A percentile compares a stretch with the other conserved stretches of the same genome.
These are phyloP conservation scores for Pilaira anomala DNA, from an alignment of 192 early-diverging fungal genomes.

Conservation along the genomic window DNA sequence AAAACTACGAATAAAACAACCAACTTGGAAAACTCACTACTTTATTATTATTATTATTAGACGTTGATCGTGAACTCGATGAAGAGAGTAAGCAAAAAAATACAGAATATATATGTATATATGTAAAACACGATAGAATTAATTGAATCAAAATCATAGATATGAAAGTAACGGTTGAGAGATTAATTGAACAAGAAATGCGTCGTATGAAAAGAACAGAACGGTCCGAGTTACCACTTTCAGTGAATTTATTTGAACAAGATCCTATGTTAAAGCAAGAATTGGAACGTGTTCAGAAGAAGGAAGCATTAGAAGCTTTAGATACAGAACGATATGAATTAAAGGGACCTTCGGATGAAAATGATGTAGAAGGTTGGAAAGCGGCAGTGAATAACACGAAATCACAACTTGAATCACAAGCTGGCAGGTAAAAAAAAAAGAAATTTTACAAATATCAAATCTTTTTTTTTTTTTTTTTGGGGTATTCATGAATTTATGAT, in stretches of 20 bases:
- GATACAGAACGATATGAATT: slow-evolving; percentile 50
- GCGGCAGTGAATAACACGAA: slow-evolving; percentile 50
- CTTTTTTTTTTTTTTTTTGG: neutral
- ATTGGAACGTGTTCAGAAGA: slow-evolving; percentile 43
- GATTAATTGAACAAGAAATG: slow-evolving; percentile 55
- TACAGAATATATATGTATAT: neutral
- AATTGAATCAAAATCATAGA: slow-evolving; percentile 19
- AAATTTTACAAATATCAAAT: no score
- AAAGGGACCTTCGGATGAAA: slow-evolving; percentile 36
- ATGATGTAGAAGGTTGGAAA: slow-evolving; percentile 42
- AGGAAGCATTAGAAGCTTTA: slow-evolving; percentile 43
- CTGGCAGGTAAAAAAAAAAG: slow-evolving; percentile 38
- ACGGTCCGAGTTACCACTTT: slow-evolving; percentile 34
- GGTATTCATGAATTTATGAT: neutral
- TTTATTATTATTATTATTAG: slow-evolving; percentile 22
- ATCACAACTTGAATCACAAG: slow-evolving; percentile 50
- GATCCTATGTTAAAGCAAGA: slow-evolving; percentile 41
- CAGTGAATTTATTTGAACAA: slow-evolving; percentile 46
- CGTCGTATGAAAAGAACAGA: slow-evolving; percentile 44
- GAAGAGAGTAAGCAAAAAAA: slow-evolving; percentile 37
- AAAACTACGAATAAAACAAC: no score
- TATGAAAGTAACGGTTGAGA: slow-evolving; percentile 47
- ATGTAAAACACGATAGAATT: neutral
- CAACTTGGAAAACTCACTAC: neutral
- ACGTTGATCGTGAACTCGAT: slow-evolving; percentile 52